These are phyloP conservation scores for Trematosphaeria pertusa DNA, from an alignment of 2,329 filamentous ascomycete genomes.

Conservation along the genomic window DNA sequence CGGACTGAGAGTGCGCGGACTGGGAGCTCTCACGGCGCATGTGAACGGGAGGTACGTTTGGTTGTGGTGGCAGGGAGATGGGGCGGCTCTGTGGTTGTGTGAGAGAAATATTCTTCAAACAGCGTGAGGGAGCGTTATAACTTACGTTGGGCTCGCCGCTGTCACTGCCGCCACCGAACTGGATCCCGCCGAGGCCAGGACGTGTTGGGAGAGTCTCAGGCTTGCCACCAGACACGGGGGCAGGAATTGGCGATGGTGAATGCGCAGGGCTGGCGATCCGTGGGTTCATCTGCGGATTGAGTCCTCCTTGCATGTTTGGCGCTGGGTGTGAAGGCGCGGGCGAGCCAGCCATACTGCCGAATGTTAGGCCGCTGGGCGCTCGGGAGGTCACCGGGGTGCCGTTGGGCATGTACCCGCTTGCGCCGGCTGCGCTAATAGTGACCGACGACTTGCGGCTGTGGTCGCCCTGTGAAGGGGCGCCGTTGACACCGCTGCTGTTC, in stretches of 20 bases:
- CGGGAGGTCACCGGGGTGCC: conserved; percentile 69
- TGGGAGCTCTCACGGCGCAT: conserved; percentile 86
- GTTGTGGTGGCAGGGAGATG: conserved; percentile 62
- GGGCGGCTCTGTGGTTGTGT: conserved; percentile 68
- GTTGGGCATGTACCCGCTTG: conserved; percentile 78
- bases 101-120: too few species aligned
- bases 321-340: conserved; percentile 71
- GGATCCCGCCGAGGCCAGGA: conserved; percentile 70
- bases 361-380: conserved; percentile 70
- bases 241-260: conserved; percentile 92
- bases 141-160: conserved; percentile 72
- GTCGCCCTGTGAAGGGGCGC: conserved; percentile 63
- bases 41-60: conserved; percentile 70
- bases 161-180: conserved; percentile 82
- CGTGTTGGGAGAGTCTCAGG: conserved; percentile 76
- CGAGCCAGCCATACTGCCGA: conserved; percentile 74
- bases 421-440: conserved; percentile 85
- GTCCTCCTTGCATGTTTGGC: conserved; percentile 70
- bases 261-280: conserved; percentile 82
- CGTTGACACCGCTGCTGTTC: conserved; percentile 73
- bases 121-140: too few species aligned
- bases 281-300: conserved; percentile 66
- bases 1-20: conserved; percentile 74
- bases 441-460: conserved; percentile 91
- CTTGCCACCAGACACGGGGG: conserved; percentile 82